A percentile compares a stretch with the other conserved stretches of the same genome.
phyloP scores from a whole-genome alignment of 768 basidiomycete genomes.

The Naganishia onofrii region DNA sequence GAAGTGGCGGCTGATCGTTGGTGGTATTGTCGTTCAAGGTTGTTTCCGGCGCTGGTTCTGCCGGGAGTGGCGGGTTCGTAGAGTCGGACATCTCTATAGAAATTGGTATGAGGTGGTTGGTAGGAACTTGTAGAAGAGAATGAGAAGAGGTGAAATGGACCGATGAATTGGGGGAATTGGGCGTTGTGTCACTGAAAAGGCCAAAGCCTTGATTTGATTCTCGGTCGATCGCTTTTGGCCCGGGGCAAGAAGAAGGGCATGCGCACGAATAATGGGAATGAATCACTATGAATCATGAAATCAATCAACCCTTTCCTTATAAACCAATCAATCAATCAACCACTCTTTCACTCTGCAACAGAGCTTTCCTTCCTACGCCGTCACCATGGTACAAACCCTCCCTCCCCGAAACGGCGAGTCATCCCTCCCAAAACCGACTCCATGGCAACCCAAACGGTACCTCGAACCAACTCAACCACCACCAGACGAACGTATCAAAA shows the following conservation, averaged over 20 bases:
- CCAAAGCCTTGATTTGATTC: no score
- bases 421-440: background rate
- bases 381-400: background rate
- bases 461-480: constrained; percentile 66
- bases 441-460: constrained; percentile 72
- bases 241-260: no score
- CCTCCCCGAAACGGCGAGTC: background rate
- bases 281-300: no score
- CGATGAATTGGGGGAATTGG: no score
- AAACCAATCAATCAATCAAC: no score
- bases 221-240: no score
- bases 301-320: no score
- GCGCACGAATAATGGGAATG: no score
- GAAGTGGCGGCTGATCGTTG: background rate
- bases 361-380: background rate
- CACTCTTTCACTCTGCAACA: no score
- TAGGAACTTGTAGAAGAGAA: no score
- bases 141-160: no score
- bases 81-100: constrained; percentile 5
- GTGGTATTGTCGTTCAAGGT: background rate
- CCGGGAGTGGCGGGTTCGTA: constrained; percentile 6
- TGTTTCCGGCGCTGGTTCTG: background rate
- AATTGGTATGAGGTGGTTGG: background rate
- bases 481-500: constrained; percentile 71
- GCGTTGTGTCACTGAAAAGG: no score